These are phyloP conservation scores for Termitomyces sp. DNA, from an alignment of 768 basidiomycete species.

Conservation along the genomic window DNA sequence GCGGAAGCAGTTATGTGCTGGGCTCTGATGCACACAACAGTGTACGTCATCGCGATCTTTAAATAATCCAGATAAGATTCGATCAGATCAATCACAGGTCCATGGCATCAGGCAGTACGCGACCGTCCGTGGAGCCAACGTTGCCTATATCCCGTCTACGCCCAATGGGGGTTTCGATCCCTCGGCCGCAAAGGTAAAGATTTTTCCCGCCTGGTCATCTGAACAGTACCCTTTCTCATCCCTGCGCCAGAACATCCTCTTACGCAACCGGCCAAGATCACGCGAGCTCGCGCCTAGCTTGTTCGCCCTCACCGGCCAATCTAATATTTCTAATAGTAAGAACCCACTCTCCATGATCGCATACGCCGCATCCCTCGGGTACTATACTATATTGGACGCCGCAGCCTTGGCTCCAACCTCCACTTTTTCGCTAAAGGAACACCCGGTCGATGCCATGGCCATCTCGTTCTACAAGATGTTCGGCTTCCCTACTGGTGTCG, in stretches of 20 bases:
- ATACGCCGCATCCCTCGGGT: slow-evolving; percentile 65
- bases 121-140: slow-evolving; percentile 42
- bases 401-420: slow-evolving; percentile 78
- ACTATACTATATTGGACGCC: slow-evolving; percentile 73
- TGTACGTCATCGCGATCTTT: slow-evolving; percentile 29
- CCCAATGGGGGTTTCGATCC: slow-evolving; percentile 60
- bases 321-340: slow-evolving; percentile 78
- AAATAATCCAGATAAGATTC: slow-evolving; percentile 1
- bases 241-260: slow-evolving; percentile 46
- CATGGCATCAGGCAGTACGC: slow-evolving; percentile 80
- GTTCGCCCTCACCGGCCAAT: slow-evolving; percentile 75
- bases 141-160: slow-evolving; percentile 63
- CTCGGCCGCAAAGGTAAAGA: slow-evolving; percentile 51
- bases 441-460: slow-evolving; percentile 76
- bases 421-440: slow-evolving; percentile 56
- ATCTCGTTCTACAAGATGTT: slow-evolving; percentile 91
- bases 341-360: slow-evolving; percentile 58
- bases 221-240: slow-evolving; percentile 19
- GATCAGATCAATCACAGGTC: slow-evolving; percentile 20
- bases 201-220: not conserved
- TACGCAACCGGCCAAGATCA: slow-evolving; percentile 42
- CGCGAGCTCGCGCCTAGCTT: slow-evolving; percentile 46
- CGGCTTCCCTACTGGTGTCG: slow-evolving; percentile 81
- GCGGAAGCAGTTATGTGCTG: slow-evolving; percentile 58
- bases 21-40: slow-evolving; percentile 81